These are phyloP conservation scores for Zymoseptoria pseudotritici DNA, from an alignment of 2,329 filamentous ascomycete species.

Conservation along the genomic window DNA sequence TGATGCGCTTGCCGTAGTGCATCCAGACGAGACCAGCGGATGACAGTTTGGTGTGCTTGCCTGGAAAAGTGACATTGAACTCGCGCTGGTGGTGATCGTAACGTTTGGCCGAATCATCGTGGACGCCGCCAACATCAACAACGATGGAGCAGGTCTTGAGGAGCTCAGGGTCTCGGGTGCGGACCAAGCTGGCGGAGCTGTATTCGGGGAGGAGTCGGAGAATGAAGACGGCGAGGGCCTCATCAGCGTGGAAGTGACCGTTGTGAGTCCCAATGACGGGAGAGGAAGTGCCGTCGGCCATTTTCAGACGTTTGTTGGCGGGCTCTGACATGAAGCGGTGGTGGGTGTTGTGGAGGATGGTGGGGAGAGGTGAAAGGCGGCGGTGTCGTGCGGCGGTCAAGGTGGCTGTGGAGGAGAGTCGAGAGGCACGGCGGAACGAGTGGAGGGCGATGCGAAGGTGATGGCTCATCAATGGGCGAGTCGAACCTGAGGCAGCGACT, in stretches of 20 bases:
- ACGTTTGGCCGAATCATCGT: conserved; percentile 66
- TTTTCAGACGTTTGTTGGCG: conserved; percentile 74
- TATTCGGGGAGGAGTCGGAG: conserved; percentile 83
- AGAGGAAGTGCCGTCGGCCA: conserved; percentile 38
- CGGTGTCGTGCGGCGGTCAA: background rate
- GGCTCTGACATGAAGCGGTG: conserved; percentile 21
- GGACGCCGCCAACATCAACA: conserved; percentile 94
- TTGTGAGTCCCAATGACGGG: conserved; percentile 83
- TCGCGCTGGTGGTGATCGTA: conserved; percentile 97
- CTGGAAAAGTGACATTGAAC: conserved; percentile 79
- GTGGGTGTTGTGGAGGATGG: conserved; percentile 5
- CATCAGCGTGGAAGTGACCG: conserved; percentile 98
- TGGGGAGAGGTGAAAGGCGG: conserved; percentile 4
- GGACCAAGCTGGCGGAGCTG: conserved; percentile 63
- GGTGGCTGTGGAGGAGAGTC: background rate
- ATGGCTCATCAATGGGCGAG: background rate
- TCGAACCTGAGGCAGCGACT: background rate
- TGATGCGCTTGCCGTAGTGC: conserved; percentile 83
- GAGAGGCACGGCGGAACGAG: background rate
- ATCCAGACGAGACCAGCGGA: conserved; percentile 91
- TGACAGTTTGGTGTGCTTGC: conserved; percentile 77
- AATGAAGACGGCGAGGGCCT: conserved; percentile 94
- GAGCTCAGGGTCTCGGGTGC: conserved; percentile 74
- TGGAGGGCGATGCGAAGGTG: background rate
- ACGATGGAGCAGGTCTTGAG: conserved; percentile 85